These are phyloP conservation scores for Dysphania ambrosioides DNA, from an alignment of 148 eudicot genomes.

Conservation along the genomic window DNA sequence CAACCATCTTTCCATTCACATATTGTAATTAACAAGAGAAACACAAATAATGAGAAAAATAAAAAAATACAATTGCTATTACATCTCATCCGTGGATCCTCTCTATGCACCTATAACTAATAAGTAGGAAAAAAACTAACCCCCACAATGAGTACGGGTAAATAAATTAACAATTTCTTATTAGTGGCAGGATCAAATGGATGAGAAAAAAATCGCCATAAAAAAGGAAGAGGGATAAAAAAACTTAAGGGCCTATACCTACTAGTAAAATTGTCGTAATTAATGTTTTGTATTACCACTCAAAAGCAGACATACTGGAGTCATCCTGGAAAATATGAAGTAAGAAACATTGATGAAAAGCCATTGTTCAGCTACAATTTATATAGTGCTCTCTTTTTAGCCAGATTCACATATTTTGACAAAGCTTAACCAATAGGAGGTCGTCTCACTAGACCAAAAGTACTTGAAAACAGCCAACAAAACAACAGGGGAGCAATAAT, in stretches of 20 bases:
- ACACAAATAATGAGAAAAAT: background rate
- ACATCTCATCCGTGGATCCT: constrained; percentile 3
- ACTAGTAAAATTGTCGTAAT: background rate
- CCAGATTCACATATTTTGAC: background rate
- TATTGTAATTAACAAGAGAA: background rate
- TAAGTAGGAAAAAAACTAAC: background rate
- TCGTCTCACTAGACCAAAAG: background rate
- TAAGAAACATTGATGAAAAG: background rate
- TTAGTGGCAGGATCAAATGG: background rate
- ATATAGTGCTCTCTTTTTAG: background rate
- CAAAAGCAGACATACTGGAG: background rate
- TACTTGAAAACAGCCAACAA: background rate
- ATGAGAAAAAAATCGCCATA: too few relatives aligned
- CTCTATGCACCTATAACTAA: background rate
- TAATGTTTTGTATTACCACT: background rate
- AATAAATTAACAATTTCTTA: background rate
- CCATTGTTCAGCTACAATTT: background rate
- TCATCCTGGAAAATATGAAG: background rate
- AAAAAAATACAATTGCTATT: background rate
- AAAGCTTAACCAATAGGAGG: background rate
- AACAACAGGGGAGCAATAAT: background rate
- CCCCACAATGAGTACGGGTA: background rate
- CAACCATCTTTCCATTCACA: background rate
- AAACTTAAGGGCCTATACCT: background rate
- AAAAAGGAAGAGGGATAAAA: background rate